Base-by-base conservation (phyloP, 441 rosid genomes). In the Adansonia madagascariensis region DNA sequence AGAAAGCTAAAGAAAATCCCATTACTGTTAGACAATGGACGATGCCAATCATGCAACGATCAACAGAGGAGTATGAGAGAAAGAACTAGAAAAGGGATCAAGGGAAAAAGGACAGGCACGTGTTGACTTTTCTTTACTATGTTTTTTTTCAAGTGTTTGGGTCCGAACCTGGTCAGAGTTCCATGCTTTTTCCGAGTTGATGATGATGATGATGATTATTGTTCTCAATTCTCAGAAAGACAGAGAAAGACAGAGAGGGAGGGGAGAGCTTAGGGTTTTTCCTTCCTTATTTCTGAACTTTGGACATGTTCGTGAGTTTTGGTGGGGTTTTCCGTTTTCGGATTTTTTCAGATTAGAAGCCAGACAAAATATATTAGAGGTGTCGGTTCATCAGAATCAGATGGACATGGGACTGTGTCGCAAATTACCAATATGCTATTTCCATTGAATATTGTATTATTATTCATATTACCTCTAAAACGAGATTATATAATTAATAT, bases 101-200 rank as follows among this genome's bases (percentile, higher is more conserved):
- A 41, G n/a, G n/a, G n/a, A n/a, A n/a, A 49, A 68, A 14, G 39
- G 59, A 43, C 73, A 41, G 27, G 74, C 41, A 35, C 41, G 4
- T 8, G 56, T 44, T 43, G 53, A 2, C n/a, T 17, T 39, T 39
- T 17, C 17, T 1, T 39, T 39, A 7, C 1, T 14, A 17, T 41
- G 3, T 17, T 65, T 43, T 65, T 5, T 17, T 15, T 12, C 39
- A 50, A 50, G 11, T 12, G 44, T 31, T 31, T 70, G 79, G 62
- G 52, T 61, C 55, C 81, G 44, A 81, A 81, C 82, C 83, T 82
- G 83, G 41, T 3, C 44, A 24, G 35, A 41, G 64, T 27, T 39
- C 35, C 75, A 77, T 60, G 66, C 22, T 47, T 47, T 55, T 73
- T 52, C 24, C 18, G 73, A 35, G 72, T 50, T 50, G 55, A 50